Percentiles rank a stretch among this genome's conserved stretches.
Evolutionary conservation across 495 filamentous ascomycete species (phyloP).

Genomic region (Bacidia gigantensis): DNA sequence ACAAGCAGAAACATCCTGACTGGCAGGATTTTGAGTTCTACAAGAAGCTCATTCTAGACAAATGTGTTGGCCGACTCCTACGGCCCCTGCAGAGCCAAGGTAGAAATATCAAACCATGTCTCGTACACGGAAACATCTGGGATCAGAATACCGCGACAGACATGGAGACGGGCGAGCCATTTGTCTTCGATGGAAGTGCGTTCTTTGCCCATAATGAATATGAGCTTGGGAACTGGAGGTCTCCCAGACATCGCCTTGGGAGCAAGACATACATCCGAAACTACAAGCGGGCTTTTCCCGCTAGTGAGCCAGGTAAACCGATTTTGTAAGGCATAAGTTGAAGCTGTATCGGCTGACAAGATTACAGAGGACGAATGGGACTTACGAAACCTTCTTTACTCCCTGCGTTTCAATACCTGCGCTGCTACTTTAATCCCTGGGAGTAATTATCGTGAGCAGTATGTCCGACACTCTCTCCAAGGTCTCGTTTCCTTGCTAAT

Average conservation of each 20-base stretch:
- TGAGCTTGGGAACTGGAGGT: slow-evolving; percentile 25
- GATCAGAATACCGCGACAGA: slow-evolving; percentile 30
- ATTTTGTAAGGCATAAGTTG: slow-evolving; percentile 9
- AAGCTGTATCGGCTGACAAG: slow-evolving; percentile 4
- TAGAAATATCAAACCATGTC: slow-evolving; percentile 25
- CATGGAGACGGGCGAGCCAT: slow-evolving; percentile 19
- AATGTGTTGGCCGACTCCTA: slow-evolving; percentile 28
- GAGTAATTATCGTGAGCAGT: background rate
- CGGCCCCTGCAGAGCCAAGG: slow-evolving; percentile 29
- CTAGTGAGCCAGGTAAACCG: background rate
- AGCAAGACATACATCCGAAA: slow-evolving; percentile 23
- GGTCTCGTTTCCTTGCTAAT: slow-evolving; percentile 15
- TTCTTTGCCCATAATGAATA: slow-evolving; percentile 40
- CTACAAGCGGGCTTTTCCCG: slow-evolving; percentile 1
- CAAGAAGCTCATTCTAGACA: slow-evolving; percentile 19
- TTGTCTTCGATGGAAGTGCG: slow-evolving; percentile 33
- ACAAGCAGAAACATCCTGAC: slow-evolving; percentile 24
- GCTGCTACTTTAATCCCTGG: background rate
- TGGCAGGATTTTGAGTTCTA: slow-evolving; percentile 20
- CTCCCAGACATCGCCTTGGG: background rate
- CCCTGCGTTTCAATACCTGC: background rate
- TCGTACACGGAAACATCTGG: slow-evolving; percentile 37
- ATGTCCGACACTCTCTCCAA: background rate
- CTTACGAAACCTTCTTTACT: slow-evolving; percentile 24
- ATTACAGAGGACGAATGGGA: slow-evolving; percentile 19